A percentile compares a stretch with the other conserved stretches of the same genome.
Conservation (phyloP, 208 protist species). For the Trypanosoma platydactyli region DNA sequence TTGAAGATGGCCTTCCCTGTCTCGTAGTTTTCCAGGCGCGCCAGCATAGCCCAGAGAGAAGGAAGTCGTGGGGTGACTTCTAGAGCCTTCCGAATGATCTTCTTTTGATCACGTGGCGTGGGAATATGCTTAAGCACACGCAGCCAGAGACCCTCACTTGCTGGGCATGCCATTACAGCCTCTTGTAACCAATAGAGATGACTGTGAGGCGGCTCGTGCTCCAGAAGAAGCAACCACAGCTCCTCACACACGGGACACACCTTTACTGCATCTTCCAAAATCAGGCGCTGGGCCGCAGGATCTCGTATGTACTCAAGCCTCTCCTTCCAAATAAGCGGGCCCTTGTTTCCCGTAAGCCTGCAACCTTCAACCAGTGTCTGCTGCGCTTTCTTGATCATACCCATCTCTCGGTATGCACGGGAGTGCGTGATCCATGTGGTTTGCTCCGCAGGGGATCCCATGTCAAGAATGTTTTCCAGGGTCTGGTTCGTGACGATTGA, state of each 20-base stretch:
- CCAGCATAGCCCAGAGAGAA: conserved; percentile 70
- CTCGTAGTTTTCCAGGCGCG: conserved; percentile 55
- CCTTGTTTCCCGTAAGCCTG: conserved; percentile 53
- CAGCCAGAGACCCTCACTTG: conserved; percentile 75
- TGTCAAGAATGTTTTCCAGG: conserved; percentile 59
- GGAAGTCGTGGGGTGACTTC: conserved; percentile 62
- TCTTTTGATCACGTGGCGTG: conserved; percentile 46
- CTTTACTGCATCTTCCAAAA: conserved; percentile 70
- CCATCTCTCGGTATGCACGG: conserved; percentile 71
- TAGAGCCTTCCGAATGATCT: conserved; percentile 60
- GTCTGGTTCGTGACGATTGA: conserved; percentile 35
- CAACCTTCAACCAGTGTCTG: conserved; percentile 74
- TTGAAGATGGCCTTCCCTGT: conserved; percentile 71
- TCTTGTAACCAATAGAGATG: conserved; percentile 57
- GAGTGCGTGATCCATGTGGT: conserved; percentile 84
- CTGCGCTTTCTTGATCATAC: conserved; percentile 55
- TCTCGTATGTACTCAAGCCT: conserved; percentile 49
- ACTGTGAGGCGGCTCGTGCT: conserved; percentile 47
- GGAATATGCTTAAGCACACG: conserved; percentile 52
- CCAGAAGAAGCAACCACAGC: conserved; percentile 69
- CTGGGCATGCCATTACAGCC: conserved; percentile 70
- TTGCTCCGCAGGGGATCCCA: conserved; percentile 81
- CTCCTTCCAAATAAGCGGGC: conserved; percentile 80
- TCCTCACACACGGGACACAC: conserved; percentile 55
- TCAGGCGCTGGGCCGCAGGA: conserved; percentile 38